These are phyloP conservation scores for Saprolegnia parasitica DNA, from an alignment of 352 stramenopile species.

Conservation along the genomic window DNA sequence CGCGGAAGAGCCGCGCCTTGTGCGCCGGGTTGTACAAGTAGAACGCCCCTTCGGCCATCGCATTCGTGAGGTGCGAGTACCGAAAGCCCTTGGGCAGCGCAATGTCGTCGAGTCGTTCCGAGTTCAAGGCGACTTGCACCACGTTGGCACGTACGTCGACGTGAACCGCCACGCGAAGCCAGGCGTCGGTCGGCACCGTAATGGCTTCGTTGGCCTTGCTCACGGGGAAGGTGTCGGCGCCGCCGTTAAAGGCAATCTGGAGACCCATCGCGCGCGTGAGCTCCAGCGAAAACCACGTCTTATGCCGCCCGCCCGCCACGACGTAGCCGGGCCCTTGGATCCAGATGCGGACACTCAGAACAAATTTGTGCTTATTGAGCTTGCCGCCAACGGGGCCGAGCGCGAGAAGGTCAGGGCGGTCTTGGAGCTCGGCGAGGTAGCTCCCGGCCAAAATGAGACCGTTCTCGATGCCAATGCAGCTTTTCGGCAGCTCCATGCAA, in stretches of 20 bases:
- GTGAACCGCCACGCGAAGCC: not conserved
- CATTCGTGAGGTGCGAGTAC: not conserved
- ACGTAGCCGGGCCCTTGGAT: not conserved
- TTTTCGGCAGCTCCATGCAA: not conserved
- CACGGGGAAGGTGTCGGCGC: not conserved
- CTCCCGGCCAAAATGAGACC: not conserved
- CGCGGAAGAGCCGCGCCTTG: not conserved
- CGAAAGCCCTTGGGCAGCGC: not conserved
- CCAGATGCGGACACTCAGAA: not conserved
- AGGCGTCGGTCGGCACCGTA: not conserved
- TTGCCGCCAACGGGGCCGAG: conserved; percentile 1
- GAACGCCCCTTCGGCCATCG: not conserved
- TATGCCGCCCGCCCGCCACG: not conserved
- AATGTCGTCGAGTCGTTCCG: not conserved
- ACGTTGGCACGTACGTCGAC: not conserved
- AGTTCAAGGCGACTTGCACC: conserved; percentile 5
- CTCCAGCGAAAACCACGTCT: conserved; percentile 16
- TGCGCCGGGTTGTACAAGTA: not conserved
- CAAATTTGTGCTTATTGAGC: conserved; percentile 9
- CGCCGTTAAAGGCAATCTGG: not conserved
- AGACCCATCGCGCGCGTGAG: conserved; percentile 2
- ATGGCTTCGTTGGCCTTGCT: not conserved
- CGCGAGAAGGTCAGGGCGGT: not conserved
- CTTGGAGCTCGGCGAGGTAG: not conserved
- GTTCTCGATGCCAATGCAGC: not conserved